Conservation (phyloP, 2,329 filamentous ascomycete genomes). For the Podosphaera aphanis region DNA sequence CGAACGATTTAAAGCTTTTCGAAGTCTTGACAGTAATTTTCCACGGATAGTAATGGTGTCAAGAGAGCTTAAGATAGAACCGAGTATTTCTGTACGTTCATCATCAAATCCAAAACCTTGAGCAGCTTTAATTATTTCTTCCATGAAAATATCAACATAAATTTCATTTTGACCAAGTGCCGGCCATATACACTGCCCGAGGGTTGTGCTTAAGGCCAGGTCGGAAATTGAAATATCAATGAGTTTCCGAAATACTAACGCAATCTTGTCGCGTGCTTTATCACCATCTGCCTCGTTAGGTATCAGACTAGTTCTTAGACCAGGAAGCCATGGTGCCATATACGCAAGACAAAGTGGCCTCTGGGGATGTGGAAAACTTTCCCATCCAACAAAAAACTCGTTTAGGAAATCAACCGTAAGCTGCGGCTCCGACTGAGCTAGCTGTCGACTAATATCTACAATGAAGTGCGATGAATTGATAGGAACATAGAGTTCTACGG, state of each 20-base stretch:
- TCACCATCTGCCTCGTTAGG: conserved; percentile 37
- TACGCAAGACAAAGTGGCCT: conserved; percentile 43
- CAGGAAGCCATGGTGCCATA: conserved; percentile 45
- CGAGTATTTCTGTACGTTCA: conserved; percentile 34
- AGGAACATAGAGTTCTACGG: conserved; percentile 35
- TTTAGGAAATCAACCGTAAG: conserved; percentile 45
- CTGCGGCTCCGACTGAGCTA: conserved; percentile 40
- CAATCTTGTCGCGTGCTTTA: conserved; percentile 41
- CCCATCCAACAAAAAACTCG: conserved; percentile 53
- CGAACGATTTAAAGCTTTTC: conserved; percentile 43
- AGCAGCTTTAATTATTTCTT: conserved; percentile 41
- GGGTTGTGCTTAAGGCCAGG: conserved; percentile 30
- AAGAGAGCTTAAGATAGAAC: conserved; percentile 37
- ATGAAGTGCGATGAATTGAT: conserved; percentile 40
- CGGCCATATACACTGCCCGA: conserved; percentile 46
- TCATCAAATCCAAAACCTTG: conserved; percentile 33
- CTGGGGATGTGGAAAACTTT: conserved; percentile 43
- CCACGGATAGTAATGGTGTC: conserved; percentile 41
- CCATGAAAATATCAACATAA: conserved; percentile 40
- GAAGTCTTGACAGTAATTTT: conserved; percentile 38
- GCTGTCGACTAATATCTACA: conserved; percentile 37
- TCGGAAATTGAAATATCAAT: conserved; percentile 41
- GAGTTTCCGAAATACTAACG: conserved; percentile 37
- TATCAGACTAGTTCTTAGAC: conserved; percentile 34
- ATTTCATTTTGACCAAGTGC: conserved; percentile 39